Percentiles rank a stretch among this genome's conserved stretches.
phyloP scores from a whole-genome alignment of 352 stramenopile genomes.

The Phytophthora rubi region DNA sequence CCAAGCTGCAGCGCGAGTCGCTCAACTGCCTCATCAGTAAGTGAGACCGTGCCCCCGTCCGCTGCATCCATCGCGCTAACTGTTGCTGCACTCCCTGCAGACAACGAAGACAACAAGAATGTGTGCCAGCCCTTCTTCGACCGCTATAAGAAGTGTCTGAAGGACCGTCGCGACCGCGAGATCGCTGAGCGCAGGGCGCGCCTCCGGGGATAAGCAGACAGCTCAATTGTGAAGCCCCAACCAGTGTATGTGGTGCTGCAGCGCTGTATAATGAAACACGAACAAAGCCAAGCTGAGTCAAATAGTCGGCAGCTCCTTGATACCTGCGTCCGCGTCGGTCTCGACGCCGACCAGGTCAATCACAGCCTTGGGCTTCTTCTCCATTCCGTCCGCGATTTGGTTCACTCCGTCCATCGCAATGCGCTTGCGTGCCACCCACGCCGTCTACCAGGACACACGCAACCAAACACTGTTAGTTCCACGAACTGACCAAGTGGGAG shows the following conservation, averaged over 20 bases:
- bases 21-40: constrained; percentile 71
- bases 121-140: constrained; percentile 66
- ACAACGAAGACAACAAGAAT: constrained; percentile 56
- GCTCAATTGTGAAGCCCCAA: background rate
- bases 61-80: background rate
- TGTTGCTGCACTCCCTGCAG: constrained; percentile 20
- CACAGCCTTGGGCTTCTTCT: constrained; percentile 81
- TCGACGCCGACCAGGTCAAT: constrained; percentile 66
- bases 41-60: constrained; percentile 4
- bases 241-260: background rate
- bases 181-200: constrained; percentile 43
- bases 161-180: constrained; percentile 54
- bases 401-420: constrained; percentile 83
- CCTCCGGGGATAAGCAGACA: constrained; percentile 14
- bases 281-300: constrained; percentile 33
- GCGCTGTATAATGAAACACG: constrained; percentile 14
- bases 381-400: constrained; percentile 83
- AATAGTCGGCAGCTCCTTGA: constrained; percentile 77
- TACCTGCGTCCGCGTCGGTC: constrained; percentile 71
- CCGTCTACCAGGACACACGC: constrained; percentile 42
- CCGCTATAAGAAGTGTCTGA: constrained; percentile 71
- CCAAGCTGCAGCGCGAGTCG: constrained; percentile 72
- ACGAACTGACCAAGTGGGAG: background rate
- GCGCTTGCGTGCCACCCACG: constrained; percentile 77
- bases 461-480: background rate